phyloP scores from a whole-genome alignment of 1,284 basidiomycete species.

The Anthracocystis walkeri region DNA sequence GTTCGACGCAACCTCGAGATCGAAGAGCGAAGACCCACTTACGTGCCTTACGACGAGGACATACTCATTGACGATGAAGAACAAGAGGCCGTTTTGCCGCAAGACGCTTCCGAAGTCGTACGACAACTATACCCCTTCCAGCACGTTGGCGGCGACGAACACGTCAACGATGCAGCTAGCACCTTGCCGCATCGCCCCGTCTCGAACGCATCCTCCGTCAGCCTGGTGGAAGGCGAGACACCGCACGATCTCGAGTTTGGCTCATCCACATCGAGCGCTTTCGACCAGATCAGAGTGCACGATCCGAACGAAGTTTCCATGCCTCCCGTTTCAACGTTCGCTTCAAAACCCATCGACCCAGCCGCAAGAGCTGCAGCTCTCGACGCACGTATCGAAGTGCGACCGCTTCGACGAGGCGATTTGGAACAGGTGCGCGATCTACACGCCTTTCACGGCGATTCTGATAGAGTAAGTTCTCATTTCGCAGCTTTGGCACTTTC shows the following conservation, averaged over 20 bases:
- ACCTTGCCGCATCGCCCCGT: slow-evolving; percentile 44
- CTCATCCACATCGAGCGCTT: slow-evolving; percentile 13
- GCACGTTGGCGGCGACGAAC: slow-evolving; percentile 3
- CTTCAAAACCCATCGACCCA: slow-evolving; percentile 34
- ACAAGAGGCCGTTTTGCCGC: slow-evolving; percentile 18
- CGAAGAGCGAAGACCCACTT: slow-evolving; percentile 45
- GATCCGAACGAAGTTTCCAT: slow-evolving; percentile 25
- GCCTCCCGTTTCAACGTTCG: slow-evolving; percentile 14
- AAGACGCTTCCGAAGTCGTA: slow-evolving; percentile 25
- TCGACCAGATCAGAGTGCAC: slow-evolving; percentile 28
- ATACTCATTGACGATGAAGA: slow-evolving; percentile 34
- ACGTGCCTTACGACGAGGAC: slow-evolving; percentile 56
- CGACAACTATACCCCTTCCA: slow-evolving; percentile 45
- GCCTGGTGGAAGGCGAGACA: slow-evolving; percentile 48
- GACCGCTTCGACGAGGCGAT: slow-evolving; percentile 53
- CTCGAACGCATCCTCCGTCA: slow-evolving; percentile 50
- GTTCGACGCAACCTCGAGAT: slow-evolving; percentile 60
- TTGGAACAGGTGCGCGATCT: slow-evolving; percentile 65
- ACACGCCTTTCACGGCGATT: slow-evolving; percentile 63
- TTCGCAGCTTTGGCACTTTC: slow-evolving; percentile 21
- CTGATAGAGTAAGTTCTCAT: slow-evolving; percentile 58
- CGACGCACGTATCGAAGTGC: slow-evolving; percentile 59
- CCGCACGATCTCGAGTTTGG: slow-evolving; percentile 50
- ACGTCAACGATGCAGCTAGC: slow-evolving; percentile 2
- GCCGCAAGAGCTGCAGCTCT: slow-evolving; percentile 58